Percentiles rank a stretch among this genome's conserved stretches.
Evolutionary conservation across 495 filamentous ascomycete genomes (phyloP).

Genomic region (Penicillium lividum): DNA sequence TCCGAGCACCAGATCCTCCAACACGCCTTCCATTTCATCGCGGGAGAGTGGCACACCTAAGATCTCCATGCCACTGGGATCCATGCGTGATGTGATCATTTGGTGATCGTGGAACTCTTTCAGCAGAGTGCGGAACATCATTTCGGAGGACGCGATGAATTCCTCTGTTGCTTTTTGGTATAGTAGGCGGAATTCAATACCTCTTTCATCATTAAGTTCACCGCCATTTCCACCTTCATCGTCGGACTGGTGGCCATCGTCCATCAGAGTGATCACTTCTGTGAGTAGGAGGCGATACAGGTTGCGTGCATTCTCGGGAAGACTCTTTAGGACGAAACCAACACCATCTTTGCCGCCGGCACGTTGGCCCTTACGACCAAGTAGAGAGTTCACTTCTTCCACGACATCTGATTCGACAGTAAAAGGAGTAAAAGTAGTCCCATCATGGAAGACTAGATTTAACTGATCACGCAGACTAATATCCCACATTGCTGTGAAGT

Average conservation of each 20-base stretch:
- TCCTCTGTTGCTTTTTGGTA: constrained; percentile 96
- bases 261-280: constrained; percentile 74
- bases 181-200: constrained; percentile 83
- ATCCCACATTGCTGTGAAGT: constrained; percentile 89
- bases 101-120: constrained; percentile 99
- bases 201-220: constrained; percentile 41
- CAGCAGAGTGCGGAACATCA: constrained; percentile 87
- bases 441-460: constrained; percentile 89
- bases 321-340: constrained; percentile 80
- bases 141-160: constrained; percentile 94
- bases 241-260: constrained; percentile 48
- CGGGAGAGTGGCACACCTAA: constrained; percentile 81
- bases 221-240: constrained; percentile 39
- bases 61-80: constrained; percentile 79
- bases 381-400: constrained; percentile 80
- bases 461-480: constrained; percentile 72
- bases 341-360: constrained; percentile 91
- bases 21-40: constrained; percentile 84
- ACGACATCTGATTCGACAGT: constrained; percentile 74
- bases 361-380: constrained; percentile 79
- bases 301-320: constrained; percentile 88
- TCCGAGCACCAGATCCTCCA: constrained; percentile 74
- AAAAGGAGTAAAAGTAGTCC: constrained; percentile 82
- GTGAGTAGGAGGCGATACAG: constrained; percentile 81
- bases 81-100: constrained; percentile 87